A percentile compares a stretch with the other conserved stretches of the same genome.
Conservation (phyloP, 2,329 filamentous ascomycete genomes). For the Alternaria ethzedia region DNA sequence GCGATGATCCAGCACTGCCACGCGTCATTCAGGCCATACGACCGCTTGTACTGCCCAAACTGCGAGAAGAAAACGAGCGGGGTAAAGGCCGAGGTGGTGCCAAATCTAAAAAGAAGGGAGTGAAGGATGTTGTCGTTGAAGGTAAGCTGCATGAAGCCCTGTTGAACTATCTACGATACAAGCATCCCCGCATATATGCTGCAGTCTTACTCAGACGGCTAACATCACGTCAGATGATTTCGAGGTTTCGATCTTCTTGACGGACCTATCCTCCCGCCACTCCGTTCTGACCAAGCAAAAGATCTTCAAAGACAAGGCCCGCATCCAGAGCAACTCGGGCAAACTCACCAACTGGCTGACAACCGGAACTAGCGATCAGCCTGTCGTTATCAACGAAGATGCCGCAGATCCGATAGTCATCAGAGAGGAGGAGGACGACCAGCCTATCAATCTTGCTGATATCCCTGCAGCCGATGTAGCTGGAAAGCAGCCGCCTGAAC, state of each 20-base stretch:
- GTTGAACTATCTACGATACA: background rate
- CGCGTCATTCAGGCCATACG: conserved; percentile 85
- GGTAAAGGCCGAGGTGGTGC: conserved; percentile 65
- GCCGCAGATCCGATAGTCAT: conserved; percentile 55
- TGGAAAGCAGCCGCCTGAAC: conserved; percentile 12
- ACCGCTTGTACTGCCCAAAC: conserved; percentile 85
- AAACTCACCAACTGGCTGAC: conserved; percentile 57
- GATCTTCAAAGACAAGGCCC: conserved; percentile 60
- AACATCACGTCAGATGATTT: conserved; percentile 76
- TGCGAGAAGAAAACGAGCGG: conserved; percentile 80
- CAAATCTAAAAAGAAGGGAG: conserved; percentile 74
- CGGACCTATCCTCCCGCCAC: conserved; percentile 83
- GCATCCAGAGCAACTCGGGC: conserved; percentile 53
- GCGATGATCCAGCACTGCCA: conserved; percentile 76
- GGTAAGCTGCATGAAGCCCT: conserved; percentile 61
- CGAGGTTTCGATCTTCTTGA: conserved; percentile 92
- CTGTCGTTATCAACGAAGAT: conserved; percentile 51
- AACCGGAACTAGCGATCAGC: conserved; percentile 49
- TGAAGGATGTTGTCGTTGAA: conserved; percentile 86
- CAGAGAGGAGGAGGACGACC: conserved; percentile 67
- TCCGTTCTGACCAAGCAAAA: conserved; percentile 87
- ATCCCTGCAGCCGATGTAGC: conserved; percentile 59
- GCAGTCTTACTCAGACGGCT: conserved; percentile 20
- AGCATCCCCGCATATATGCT: background rate
- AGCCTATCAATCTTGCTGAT: conserved; percentile 56